phyloP scores from a whole-genome alignment of 176 grass and related monocot genomes.

The Stipa capillata region DNA sequence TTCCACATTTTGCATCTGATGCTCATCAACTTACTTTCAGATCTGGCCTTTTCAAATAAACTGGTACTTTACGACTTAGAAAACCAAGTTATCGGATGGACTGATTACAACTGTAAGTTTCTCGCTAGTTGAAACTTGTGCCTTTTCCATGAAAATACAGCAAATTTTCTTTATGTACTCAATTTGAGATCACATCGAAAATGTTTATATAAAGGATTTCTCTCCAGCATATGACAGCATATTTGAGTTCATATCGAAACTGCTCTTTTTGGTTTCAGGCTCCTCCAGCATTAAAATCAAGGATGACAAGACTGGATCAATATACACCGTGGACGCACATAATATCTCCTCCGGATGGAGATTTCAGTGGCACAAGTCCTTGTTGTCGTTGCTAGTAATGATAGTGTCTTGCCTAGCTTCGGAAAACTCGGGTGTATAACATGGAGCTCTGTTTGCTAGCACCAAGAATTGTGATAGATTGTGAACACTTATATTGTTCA shows the following conservation, averaged over 20 bases:
- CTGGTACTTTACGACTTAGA: constrained; percentile 93
- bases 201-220: background rate
- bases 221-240: background rate
- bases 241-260: background rate
- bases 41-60: constrained; percentile 87
- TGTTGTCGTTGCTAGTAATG: constrained; percentile 38
- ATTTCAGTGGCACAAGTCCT: constrained; percentile 33
- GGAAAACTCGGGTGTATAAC: background rate
- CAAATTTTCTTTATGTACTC: background rate
- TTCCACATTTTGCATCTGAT: background rate
- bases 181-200: background rate
- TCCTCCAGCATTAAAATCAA: constrained; percentile 88
- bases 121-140: background rate
- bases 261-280: constrained; percentile 37
- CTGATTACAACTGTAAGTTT: constrained; percentile 89
- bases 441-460: background rate
- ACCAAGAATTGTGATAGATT: background rate
- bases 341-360: constrained; percentile 54
- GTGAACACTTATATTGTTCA: background rate
- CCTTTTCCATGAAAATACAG: background rate
- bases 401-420: constrained; percentile 3
- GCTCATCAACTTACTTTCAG: constrained; percentile 35
- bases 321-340: constrained; percentile 45
- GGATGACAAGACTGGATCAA: constrained; percentile 54
- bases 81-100: constrained; percentile 90